Conservation (phyloP, 2,329 filamentous ascomycete genomes). For the Botrytis pseudocinerea region DNA sequence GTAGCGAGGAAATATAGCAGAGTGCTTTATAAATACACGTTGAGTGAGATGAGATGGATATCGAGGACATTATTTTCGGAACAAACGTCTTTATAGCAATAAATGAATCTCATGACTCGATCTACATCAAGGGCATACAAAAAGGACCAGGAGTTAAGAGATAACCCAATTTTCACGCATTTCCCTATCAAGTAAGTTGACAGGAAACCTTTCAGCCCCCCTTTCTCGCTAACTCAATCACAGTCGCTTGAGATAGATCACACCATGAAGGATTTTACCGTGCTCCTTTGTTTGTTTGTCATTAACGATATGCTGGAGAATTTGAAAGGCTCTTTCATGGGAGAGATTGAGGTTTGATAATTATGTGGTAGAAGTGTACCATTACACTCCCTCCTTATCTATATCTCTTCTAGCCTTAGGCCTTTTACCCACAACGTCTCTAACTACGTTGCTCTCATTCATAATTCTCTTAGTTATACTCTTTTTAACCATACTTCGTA, state of each 20-base stretch:
- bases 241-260: not conserved
- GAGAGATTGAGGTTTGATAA: not conserved
- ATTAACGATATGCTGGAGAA: not conserved
- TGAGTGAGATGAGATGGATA: not conserved
- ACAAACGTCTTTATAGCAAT: not conserved
- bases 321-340: not conserved
- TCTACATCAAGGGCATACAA: not conserved
- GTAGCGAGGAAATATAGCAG: not conserved
- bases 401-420: not conserved
- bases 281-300: not conserved
- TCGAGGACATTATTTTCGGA: not conserved
- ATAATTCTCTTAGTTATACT: not conserved
- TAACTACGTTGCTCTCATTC: not conserved
- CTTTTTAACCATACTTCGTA: not conserved
- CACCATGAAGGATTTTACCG: not conserved
- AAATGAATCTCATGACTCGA: not conserved
- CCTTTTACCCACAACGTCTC: not conserved
- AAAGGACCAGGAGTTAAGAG: not conserved
- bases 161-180: not conserved
- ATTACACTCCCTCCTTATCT: not conserved
- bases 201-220: not conserved
- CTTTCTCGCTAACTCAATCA: not conserved
- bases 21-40: not conserved
- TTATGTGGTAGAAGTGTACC: not conserved
- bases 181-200: not conserved